Conservation (phyloP, 495 filamentous ascomycete genomes). For the Penicillium canariense region DNA sequence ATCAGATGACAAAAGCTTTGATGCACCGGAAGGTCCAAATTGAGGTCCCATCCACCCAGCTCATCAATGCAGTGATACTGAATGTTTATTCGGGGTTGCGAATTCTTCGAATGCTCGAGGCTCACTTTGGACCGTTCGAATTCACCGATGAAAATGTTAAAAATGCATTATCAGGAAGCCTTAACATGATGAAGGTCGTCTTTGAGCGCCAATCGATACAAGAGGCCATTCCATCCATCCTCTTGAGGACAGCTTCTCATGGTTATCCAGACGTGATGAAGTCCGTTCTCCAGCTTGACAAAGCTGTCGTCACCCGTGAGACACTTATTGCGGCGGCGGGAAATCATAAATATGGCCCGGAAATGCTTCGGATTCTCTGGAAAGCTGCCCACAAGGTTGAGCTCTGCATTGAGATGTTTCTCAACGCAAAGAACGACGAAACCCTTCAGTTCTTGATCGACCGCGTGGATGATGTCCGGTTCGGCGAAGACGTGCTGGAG, state of each 20-base stretch:
- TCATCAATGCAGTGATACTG: not conserved
- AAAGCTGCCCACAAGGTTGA: not conserved
- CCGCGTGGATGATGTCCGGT: not conserved
- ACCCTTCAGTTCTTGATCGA: not conserved
- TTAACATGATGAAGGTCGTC: not conserved
- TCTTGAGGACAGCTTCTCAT: not conserved
- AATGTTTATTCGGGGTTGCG: not conserved
- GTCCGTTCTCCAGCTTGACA: not conserved
- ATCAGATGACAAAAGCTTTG: not conserved
- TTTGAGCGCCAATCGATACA: not conserved
- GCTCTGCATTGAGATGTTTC: not conserved
- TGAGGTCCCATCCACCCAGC: not conserved
- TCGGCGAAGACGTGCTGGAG: not conserved
- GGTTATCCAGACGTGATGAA: not conserved
- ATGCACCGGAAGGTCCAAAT: not conserved
- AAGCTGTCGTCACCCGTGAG: not conserved
- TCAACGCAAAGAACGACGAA: not conserved
- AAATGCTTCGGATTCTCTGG: not conserved
- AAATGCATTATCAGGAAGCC: not conserved
- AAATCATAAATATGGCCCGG: not conserved
- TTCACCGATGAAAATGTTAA: not conserved
- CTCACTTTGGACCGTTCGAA: not conserved
- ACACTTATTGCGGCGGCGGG: not conserved
- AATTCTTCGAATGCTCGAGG: not conserved
- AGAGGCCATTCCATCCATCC: not conserved